Percentiles rank a stretch among this genome's conserved stretches.
These are phyloP conservation scores for Pythium myriotylum DNA, from an alignment of 352 stramenopile species.

Conservation along the genomic window DNA sequence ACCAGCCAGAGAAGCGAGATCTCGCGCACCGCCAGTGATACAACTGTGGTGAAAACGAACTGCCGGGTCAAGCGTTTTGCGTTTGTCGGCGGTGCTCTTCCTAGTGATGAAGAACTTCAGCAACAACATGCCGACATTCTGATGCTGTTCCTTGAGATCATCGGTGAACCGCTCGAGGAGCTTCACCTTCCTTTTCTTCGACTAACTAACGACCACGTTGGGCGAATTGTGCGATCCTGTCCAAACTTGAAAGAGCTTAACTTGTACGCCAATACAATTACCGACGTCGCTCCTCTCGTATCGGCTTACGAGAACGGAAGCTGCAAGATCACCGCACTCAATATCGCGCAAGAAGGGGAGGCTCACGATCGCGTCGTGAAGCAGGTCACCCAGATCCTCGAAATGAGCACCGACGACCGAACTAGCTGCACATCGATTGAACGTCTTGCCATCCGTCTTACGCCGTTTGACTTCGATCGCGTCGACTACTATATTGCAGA, in stretches of 20 bases:
- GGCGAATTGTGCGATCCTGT: slow-evolving; percentile 9
- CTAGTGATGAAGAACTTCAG: not conserved
- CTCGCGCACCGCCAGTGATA: too few relatives aligned
- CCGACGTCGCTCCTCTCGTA: slow-evolving; percentile 17
- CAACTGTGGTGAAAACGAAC: not conserved
- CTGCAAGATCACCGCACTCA: slow-evolving; percentile 20
- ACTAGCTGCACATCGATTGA: slow-evolving; percentile 3
- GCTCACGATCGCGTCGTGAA: slow-evolving; percentile 4
- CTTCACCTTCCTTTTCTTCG: slow-evolving; percentile 8
- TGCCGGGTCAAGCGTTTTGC: slow-evolving; percentile 3
- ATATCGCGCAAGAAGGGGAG: slow-evolving; percentile 7
- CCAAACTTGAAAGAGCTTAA: slow-evolving; percentile 23
- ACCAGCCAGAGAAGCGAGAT: not conserved
- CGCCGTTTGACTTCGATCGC: slow-evolving; percentile 16
- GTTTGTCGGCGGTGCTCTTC: slow-evolving; percentile 9
- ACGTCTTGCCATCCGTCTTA: slow-evolving; percentile 16
- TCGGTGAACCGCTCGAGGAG: slow-evolving; percentile 10
- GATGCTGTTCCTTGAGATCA: slow-evolving; percentile 9
- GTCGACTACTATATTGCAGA: slow-evolving; percentile 18
- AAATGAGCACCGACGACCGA: not conserved
- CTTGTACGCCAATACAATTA: slow-evolving; percentile 12
- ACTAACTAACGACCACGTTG: slow-evolving; percentile 15
- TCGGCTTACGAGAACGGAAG: slow-evolving; percentile 7
- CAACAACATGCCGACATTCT: slow-evolving; percentile 7
- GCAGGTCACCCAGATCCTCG: slow-evolving; percentile 8